phyloP scores from a whole-genome alignment of 148 eudicot genomes.

The Arctostaphylos glauca region DNA sequence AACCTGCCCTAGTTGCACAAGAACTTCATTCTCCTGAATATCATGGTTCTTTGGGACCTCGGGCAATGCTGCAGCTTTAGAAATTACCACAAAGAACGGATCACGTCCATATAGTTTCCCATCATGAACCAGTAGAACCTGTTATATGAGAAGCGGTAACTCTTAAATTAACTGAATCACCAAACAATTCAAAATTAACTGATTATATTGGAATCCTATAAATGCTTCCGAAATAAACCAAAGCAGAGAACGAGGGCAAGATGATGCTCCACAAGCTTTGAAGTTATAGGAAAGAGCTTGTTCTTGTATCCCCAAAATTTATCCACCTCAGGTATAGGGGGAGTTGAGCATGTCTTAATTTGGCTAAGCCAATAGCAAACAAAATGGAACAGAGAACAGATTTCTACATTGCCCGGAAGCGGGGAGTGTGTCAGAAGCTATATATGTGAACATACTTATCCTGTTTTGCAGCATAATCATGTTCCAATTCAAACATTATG shows the following conservation, averaged over 20 bases:
- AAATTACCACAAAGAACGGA: conserved; percentile 66
- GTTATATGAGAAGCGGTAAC: conserved; percentile 19
- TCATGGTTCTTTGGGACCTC: conserved; percentile 59
- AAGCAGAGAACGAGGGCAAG: neutral
- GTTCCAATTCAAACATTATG: neutral
- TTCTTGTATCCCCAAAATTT: neutral
- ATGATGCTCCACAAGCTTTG: neutral
- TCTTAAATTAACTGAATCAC: neutral
- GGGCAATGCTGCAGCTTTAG: conserved; percentile 77
- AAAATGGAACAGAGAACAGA: neutral
- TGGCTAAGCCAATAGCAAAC: neutral
- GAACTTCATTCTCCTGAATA: conserved; percentile 66
- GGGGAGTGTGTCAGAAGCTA: neutral
- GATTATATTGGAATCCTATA: neutral
- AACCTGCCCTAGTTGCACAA: conserved; percentile 87
- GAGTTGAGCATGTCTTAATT: neutral
- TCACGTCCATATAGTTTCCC: conserved; percentile 91
- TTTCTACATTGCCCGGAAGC: neutral
- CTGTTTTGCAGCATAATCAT: neutral
- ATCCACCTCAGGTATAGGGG: neutral
- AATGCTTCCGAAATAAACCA: neutral
- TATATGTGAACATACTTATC: neutral
- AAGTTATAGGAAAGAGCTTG: neutral
- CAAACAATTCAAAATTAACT: neutral
- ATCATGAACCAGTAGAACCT: conserved; percentile 91